phyloP scores from a whole-genome alignment of 2,329 filamentous ascomycete species.

The Chrysoporthe puriensis region DNA sequence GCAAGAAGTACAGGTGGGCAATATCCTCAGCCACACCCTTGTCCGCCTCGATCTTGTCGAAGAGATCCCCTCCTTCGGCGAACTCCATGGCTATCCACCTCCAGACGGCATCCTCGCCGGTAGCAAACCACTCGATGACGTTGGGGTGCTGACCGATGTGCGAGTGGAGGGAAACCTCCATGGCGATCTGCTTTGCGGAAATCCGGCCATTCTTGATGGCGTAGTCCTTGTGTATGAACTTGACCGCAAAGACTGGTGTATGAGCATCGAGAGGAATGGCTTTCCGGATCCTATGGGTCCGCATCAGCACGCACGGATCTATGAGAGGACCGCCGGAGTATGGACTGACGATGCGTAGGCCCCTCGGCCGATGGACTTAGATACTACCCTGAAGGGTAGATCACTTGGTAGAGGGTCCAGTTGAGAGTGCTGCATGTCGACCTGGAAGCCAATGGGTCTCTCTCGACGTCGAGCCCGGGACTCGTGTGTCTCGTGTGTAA shows the following conservation, averaged over 20 bases:
- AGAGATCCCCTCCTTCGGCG: constrained; percentile 92
- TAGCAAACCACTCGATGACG: constrained; percentile 89
- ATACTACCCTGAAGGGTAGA: constrained; percentile 91
- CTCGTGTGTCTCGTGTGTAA: background rate
- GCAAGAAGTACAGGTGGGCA: constrained; percentile 93
- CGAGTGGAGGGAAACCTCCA: constrained; percentile 89
- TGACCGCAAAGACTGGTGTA: constrained; percentile 89
- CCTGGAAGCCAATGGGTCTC: background rate
- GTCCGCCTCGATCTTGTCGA: constrained; percentile 99
- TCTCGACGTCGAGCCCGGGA: constrained; percentile 6
- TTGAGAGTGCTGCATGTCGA: constrained; percentile 74
- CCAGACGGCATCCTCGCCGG: constrained; percentile 84
- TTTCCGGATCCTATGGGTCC: constrained; percentile 77
- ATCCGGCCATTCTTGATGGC: constrained; percentile 87
- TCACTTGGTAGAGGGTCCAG: constrained; percentile 81
- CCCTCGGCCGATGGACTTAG: constrained; percentile 93
- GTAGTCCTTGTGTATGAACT: constrained; percentile 98
- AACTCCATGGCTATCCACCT: constrained; percentile 99
- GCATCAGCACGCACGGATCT: constrained; percentile 29
- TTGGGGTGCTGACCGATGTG: constrained; percentile 89
- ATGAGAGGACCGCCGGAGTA: constrained; percentile 25
- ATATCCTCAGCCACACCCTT: constrained; percentile 93
- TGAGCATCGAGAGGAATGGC: constrained; percentile 73
- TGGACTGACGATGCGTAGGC: constrained; percentile 88
- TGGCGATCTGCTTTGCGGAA: constrained; percentile 83